A percentile compares a stretch with the other conserved stretches of the same genome.
These are phyloP conservation scores for Brassica nigra DNA, from an alignment of 345 rosid genomes.

Conservation along the genomic window DNA sequence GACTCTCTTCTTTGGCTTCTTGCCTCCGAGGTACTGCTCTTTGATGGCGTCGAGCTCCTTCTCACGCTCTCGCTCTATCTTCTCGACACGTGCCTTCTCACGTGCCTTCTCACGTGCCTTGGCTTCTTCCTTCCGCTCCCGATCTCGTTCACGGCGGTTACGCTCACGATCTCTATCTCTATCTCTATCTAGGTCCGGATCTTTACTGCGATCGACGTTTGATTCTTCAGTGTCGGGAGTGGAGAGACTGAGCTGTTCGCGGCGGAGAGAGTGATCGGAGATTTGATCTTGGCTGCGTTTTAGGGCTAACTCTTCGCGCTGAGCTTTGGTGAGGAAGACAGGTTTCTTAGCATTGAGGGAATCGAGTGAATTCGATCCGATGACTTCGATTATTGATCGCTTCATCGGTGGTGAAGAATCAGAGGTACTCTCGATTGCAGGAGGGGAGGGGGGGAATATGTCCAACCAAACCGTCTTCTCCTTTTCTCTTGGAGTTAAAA, in stretches of 20 bases:
- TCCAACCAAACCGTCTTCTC: neutral
- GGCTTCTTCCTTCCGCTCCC: conserved; percentile 60
- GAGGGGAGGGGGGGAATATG: conserved; percentile 49
- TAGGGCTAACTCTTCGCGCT: neutral
- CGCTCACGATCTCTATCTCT: conserved; percentile 11
- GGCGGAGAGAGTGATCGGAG: conserved; percentile 2
- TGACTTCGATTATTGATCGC: conserved; percentile 41
- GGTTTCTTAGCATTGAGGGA: neutral
- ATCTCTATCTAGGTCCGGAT: conserved; percentile 40
- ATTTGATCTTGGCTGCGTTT: neutral
- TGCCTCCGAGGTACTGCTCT: conserved; percentile 86
- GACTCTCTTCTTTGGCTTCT: conserved; percentile 92
- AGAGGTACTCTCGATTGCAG: conserved; percentile 45
- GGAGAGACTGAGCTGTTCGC: neutral
- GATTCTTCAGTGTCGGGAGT: neutral
- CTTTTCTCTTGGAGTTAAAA: neutral
- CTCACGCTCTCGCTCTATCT: conserved; percentile 70
- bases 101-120: conserved; percentile 31
- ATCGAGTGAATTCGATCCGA: conserved; percentile 28
- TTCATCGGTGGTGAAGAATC: conserved; percentile 38
- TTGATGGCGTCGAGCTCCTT: conserved; percentile 81
- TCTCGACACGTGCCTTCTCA: conserved; percentile 71
- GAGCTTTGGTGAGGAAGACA: neutral
- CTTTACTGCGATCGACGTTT: neutral
- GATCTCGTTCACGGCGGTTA: conserved; percentile 51